Percentiles rank a stretch among this genome's conserved stretches.
Conservation (phyloP, 441 rosid genomes). For the Gossypium trilobum region DNA sequence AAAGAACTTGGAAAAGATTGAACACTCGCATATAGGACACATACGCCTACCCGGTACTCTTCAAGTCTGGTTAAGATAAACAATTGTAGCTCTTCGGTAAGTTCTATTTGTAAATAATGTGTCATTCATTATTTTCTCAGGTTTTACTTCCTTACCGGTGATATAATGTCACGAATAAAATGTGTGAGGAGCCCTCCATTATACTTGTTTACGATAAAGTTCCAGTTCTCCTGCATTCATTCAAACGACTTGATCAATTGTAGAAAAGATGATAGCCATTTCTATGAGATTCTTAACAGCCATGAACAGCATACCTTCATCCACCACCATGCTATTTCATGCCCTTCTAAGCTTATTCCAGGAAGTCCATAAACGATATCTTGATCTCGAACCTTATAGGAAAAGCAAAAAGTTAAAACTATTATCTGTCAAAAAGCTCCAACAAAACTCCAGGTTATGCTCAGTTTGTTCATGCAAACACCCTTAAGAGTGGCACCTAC, state of each 20-base stretch:
- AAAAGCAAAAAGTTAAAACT: not conserved
- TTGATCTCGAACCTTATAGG: slow-evolving; percentile 66
- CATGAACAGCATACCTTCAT: slow-evolving; percentile 32
- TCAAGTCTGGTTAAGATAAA: not conserved
- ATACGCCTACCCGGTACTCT: not conserved
- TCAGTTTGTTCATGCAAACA: not conserved
- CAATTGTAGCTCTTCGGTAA: not conserved
- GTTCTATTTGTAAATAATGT: not conserved
- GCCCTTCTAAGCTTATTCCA: slow-evolving; percentile 44
- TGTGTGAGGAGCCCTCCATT: slow-evolving; percentile 69
- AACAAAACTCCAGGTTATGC: not conserved
- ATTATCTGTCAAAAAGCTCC: not conserved
- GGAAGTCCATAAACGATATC: slow-evolving; percentile 47
- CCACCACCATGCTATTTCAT: slow-evolving; percentile 66
- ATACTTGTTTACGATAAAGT: slow-evolving; percentile 48
- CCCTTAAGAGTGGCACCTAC: not conserved
- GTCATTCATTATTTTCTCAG: not conserved
- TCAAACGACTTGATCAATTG: not conserved
- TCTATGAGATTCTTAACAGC: not conserved
- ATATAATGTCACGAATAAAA: slow-evolving; percentile 53
- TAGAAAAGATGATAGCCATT: not conserved
- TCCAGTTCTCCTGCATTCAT: slow-evolving; percentile 60
- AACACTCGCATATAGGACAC: not conserved
- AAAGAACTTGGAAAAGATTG: not conserved
- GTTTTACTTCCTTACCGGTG: slow-evolving; percentile 45